A percentile compares a stretch with the other conserved stretches of the same genome.
phyloP scores from a whole-genome alignment of 2,329 filamentous ascomycete genomes.

The Phyllosticta citriasiana region DNA sequence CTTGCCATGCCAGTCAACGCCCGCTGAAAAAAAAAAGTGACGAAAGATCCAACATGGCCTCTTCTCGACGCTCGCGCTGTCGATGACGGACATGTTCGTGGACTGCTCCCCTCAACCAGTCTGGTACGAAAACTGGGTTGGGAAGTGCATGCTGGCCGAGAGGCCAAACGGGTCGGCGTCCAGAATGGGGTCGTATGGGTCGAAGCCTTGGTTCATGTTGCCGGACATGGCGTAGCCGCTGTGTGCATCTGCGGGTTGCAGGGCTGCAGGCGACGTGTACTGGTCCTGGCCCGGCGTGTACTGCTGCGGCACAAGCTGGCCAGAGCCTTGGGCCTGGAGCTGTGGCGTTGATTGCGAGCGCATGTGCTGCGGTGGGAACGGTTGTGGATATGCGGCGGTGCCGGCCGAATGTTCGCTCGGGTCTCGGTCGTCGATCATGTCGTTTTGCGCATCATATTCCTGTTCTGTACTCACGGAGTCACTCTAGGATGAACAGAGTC shows the following conservation, averaged over 20 bases:
- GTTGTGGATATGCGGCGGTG: conserved; percentile 54
- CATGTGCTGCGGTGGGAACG: conserved; percentile 40
- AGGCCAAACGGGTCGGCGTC: conserved; percentile 92
- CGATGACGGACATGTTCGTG: background rate
- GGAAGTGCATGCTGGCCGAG: conserved; percentile 91
- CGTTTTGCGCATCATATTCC: conserved; percentile 86
- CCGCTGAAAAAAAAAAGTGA: background rate
- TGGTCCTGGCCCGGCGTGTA: conserved; percentile 14
- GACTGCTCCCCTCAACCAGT: conserved; percentile 21
- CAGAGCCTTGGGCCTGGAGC: conserved; percentile 20
- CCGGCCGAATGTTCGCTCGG: conserved; percentile 56
- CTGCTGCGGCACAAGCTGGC: conserved; percentile 19
- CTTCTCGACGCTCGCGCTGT: background rate
- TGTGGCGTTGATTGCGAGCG: conserved; percentile 26
- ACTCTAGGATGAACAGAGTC: conserved; percentile 59
- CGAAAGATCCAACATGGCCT: no score
- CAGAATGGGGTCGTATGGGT: conserved; percentile 73
- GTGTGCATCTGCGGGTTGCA: conserved; percentile 23
- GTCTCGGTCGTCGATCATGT: conserved; percentile 77
- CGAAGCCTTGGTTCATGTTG: conserved; percentile 45
- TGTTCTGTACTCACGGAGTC: conserved; percentile 70
- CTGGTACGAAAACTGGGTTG: conserved; percentile 66
- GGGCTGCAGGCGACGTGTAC: conserved; percentile 23
- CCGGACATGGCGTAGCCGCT: conserved; percentile 29
- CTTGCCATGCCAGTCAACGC: background rate